Conservation (phyloP, 768 basidiomycete genomes). For the Butyriboletus loyo region DNA sequence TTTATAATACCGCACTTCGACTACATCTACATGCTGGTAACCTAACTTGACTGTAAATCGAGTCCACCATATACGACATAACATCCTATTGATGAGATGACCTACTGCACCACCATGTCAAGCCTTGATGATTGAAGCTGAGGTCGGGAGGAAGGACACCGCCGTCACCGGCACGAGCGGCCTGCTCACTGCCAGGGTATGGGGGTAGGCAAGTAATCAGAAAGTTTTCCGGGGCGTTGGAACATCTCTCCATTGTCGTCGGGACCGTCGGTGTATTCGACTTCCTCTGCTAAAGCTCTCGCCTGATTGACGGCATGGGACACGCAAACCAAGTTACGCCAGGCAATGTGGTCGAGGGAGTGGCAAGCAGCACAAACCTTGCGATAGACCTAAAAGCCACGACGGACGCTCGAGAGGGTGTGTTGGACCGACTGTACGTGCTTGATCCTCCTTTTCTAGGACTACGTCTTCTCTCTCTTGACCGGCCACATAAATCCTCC, state of each 20-base stretch:
- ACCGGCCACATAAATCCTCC: too few species aligned
- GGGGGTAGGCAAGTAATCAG: conserved; percentile 95
- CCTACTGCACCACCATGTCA: conserved; percentile 93
- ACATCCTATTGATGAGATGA: conserved; percentile 24
- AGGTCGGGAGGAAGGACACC: conserved; percentile 98
- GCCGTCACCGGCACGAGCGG: conserved; percentile 88
- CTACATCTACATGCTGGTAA: too few species aligned
- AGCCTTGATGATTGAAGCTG: conserved; percentile 95
- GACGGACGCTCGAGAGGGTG: conserved; percentile 66
- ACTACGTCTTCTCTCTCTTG: too few species aligned
- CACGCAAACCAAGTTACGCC: conserved; percentile 98
- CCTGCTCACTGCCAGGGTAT: conserved; percentile 98
- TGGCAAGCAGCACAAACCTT: conserved; percentile 99
- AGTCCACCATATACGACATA: too few species aligned
- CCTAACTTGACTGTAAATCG: too few species aligned
- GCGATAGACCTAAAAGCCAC: conserved; percentile 96
- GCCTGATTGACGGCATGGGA: conserved; percentile 92
- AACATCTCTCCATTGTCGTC: conserved; percentile 97
- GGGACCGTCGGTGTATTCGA: conserved; percentile 96
- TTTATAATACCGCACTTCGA: too few species aligned
- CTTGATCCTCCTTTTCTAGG: too few species aligned
- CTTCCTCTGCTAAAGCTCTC: conserved; percentile 90
- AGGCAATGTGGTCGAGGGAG: conserved; percentile 98
- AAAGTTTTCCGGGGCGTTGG: conserved; percentile 95
- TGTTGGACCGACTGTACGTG: too few species aligned